Evolutionary conservation across 164 flowering plant species (phyloP).

Genomic region (Aristolochia contorta): DNA sequence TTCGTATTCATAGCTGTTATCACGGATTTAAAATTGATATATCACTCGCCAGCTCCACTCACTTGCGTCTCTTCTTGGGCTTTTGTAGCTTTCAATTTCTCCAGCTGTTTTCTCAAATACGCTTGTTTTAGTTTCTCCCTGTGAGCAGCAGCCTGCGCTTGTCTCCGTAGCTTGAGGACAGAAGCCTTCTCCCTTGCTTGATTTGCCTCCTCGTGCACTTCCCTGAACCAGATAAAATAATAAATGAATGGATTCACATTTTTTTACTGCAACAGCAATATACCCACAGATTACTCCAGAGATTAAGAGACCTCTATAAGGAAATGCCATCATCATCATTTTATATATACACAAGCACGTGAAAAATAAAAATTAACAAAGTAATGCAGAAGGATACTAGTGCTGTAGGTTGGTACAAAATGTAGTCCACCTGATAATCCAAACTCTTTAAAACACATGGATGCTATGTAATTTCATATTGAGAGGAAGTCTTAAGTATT

Average conservation of each 20-base stretch:
- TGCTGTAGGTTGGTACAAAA: no score
- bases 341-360: no score
- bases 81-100: slow-evolving; percentile 62
- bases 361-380: no score
- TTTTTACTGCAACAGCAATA: not conserved
- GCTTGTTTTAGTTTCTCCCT: slow-evolving; percentile 86
- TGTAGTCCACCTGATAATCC: no score
- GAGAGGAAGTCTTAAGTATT: no score
- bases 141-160: slow-evolving; percentile 68
- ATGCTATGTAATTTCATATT: no score
- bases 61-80: slow-evolving; percentile 8
- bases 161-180: slow-evolving; percentile 58
- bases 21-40: no score
- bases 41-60: not conserved
- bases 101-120: slow-evolving; percentile 68
- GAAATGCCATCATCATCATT: not conserved
- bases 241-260: not conserved
- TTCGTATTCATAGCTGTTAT: no score
- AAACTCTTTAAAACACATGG: no score
- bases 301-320: not conserved
- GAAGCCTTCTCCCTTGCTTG: slow-evolving; percentile 73
- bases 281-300: not conserved
- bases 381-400: no score
- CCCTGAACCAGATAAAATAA: slow-evolving; percentile 33
- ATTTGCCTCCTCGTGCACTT: slow-evolving; percentile 83